These are phyloP conservation scores for Trichodelitschia bisporula DNA, from an alignment of 495 filamentous ascomycete species.

Conservation along the genomic window DNA sequence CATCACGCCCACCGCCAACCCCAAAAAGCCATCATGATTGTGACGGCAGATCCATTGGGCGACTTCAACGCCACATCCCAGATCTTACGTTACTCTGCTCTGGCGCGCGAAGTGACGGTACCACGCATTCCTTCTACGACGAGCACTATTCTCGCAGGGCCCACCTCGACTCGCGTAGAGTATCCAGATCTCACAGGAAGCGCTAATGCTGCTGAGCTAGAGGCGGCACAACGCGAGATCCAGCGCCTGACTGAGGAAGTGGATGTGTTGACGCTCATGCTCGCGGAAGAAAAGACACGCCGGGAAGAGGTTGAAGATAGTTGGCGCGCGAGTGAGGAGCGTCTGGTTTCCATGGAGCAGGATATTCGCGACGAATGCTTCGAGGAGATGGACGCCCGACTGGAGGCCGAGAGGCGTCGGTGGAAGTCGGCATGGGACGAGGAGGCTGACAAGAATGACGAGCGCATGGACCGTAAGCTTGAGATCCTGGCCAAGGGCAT, in stretches of 20 bases:
- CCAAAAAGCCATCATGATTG: slow-evolving; percentile 86
- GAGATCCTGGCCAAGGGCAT: slow-evolving; percentile 53
- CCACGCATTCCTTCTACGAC: slow-evolving; percentile 63
- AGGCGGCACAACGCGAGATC: slow-evolving; percentile 50
- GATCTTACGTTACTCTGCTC: slow-evolving; percentile 82
- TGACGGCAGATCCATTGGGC: slow-evolving; percentile 79
- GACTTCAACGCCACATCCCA: slow-evolving; percentile 95
- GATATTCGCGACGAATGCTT: slow-evolving; percentile 79
- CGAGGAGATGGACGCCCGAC: slow-evolving; percentile 54
- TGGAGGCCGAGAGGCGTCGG: slow-evolving; percentile 45
- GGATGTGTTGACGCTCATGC: slow-evolving; percentile 30
- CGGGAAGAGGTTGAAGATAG: slow-evolving; percentile 17
- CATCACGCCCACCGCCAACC: slow-evolving; percentile 25
- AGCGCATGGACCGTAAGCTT: slow-evolving; percentile 73
- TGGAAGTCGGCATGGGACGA: slow-evolving; percentile 52
- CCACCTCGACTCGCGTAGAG: slow-evolving; percentile 21
- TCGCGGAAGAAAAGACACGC: slow-evolving; percentile 37
- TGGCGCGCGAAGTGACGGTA: slow-evolving; percentile 82
- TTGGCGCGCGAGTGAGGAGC: slow-evolving; percentile 30
- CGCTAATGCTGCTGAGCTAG: slow-evolving; percentile 35
- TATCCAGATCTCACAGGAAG: too few species aligned
- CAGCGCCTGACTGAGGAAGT: slow-evolving; percentile 48
- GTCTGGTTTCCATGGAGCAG: slow-evolving; percentile 47
- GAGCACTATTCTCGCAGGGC: slow-evolving; percentile 29
- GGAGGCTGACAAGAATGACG: slow-evolving; percentile 41